A percentile compares a stretch with the other conserved stretches of the same genome.
These are phyloP conservation scores for Colletotrichum euphorbiae DNA, from an alignment of 2,329 filamentous ascomycete species.

Conservation along the genomic window DNA sequence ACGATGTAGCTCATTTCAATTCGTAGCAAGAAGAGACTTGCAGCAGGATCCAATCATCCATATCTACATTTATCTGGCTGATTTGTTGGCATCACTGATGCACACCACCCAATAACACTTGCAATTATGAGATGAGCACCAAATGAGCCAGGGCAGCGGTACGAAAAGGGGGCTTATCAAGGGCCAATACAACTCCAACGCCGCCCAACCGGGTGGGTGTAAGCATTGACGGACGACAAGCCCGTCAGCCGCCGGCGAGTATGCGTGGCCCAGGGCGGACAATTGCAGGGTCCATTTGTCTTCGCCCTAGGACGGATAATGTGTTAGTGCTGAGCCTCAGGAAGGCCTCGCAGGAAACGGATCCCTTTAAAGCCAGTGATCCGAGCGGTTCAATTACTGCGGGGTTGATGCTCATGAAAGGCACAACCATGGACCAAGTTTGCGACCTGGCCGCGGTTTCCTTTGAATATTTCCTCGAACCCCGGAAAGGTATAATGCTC, in stretches of 20 bases:
- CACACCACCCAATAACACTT: no score
- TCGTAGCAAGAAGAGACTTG: no score
- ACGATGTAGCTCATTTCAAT: neutral
- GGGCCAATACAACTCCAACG: no score
- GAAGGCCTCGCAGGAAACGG: neutral
- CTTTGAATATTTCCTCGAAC: neutral
- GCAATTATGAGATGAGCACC: neutral
- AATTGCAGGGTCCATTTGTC: neutral
- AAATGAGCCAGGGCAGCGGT: neutral
- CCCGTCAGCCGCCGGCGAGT: slow-evolving; percentile 2
- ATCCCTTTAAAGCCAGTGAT: neutral
- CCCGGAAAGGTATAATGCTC: neutral
- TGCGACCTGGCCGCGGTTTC: neutral
- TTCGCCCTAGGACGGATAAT: neutral
- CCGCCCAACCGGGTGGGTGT: neutral
- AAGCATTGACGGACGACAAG: slow-evolving; percentile 5
- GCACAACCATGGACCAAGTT: neutral
- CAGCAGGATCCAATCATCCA: neutral
- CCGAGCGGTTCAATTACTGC: no score
- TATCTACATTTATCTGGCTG: neutral
- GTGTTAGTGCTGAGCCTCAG: neutral
- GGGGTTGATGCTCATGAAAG: neutral
- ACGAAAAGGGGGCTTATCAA: neutral
- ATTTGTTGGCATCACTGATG: neutral
- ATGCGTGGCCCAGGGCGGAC: neutral